Conservation (phyloP, 441 rosid genomes). For the Metrosideros polymorpha region DNA sequence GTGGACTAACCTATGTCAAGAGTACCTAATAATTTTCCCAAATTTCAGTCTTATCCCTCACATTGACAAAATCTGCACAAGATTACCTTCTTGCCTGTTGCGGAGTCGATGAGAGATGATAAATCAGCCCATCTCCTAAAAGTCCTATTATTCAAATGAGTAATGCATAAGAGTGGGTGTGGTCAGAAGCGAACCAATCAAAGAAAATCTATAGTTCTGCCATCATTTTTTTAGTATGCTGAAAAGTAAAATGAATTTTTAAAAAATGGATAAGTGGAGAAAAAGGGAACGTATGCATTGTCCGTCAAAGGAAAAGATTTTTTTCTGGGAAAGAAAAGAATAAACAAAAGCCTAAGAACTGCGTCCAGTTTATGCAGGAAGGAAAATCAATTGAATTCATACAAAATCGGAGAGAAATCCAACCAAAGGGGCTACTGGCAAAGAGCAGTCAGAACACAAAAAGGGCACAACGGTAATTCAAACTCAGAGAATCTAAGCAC, state of each 20-base stretch:
- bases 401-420: not conserved
- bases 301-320: not conserved
- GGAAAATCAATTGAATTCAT: not conserved
- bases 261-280: not conserved
- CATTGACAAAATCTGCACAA: not conserved
- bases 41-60: not conserved
- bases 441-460: not conserved
- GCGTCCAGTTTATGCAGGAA: not conserved
- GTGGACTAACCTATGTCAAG: not conserved
- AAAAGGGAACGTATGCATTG: not conserved
- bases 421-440: not conserved
- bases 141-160: not conserved
- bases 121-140: not conserved
- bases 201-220: not conserved
- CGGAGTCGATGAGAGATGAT: not conserved
- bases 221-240: not conserved
- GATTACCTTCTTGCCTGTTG: not conserved
- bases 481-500: conserved; percentile 14
- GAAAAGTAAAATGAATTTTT: not conserved
- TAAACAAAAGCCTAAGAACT: not conserved
- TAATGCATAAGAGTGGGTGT: not conserved
- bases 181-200: not conserved
- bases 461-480: conserved; percentile 25
- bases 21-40: not conserved
- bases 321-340: not conserved